Conservation (phyloP, 2,329 filamentous ascomycete genomes). For the Cladophialophora psammophila region DNA sequence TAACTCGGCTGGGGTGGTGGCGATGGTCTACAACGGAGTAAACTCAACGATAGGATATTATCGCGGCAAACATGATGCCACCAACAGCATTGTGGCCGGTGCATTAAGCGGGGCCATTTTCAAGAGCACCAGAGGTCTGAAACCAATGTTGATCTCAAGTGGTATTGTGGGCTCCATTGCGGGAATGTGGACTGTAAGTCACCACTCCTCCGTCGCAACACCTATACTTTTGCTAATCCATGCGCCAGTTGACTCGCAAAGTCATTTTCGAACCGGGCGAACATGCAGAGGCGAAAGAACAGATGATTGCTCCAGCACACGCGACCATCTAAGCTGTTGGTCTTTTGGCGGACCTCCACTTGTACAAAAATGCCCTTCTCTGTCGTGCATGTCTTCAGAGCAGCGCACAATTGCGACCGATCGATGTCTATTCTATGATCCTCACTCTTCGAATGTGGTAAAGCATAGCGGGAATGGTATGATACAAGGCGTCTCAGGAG, state of each 20-base stretch:
- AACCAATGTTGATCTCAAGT: constrained; percentile 94
- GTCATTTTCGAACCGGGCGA: constrained; percentile 53
- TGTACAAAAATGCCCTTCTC: constrained; percentile 32
- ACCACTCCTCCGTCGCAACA: constrained; percentile 20
- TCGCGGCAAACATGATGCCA: constrained; percentile 85
- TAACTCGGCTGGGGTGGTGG: constrained; percentile 94
- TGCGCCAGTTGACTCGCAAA: constrained; percentile 58
- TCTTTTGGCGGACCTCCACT: constrained; percentile 8
- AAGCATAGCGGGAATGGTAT: constrained; percentile 36
- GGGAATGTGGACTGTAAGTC: constrained; percentile 86
- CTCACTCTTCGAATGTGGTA: constrained; percentile 34
- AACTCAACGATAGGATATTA: constrained; percentile 83
- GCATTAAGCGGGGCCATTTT: constrained; percentile 91
- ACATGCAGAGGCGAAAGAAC: constrained; percentile 30
- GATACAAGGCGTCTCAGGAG: constrained; percentile 27
- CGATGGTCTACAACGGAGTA: constrained; percentile 93
- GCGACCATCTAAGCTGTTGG: constrained; percentile 17
- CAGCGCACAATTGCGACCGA: constrained; percentile 20
- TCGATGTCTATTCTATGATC: constrained; percentile 29
- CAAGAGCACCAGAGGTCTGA: constrained; percentile 89
- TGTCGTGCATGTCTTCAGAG: constrained; percentile 8
- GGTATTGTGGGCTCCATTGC: constrained; percentile 87
- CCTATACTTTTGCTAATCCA: constrained; percentile 31
- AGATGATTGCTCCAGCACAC: constrained; percentile 17
- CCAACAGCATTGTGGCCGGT: constrained; percentile 87